A percentile compares a stretch with the other conserved stretches of the same genome.
These are phyloP conservation scores for Medakamo hakoo DNA, from an alignment of 139 green algal species.

Conservation along the genomic window DNA sequence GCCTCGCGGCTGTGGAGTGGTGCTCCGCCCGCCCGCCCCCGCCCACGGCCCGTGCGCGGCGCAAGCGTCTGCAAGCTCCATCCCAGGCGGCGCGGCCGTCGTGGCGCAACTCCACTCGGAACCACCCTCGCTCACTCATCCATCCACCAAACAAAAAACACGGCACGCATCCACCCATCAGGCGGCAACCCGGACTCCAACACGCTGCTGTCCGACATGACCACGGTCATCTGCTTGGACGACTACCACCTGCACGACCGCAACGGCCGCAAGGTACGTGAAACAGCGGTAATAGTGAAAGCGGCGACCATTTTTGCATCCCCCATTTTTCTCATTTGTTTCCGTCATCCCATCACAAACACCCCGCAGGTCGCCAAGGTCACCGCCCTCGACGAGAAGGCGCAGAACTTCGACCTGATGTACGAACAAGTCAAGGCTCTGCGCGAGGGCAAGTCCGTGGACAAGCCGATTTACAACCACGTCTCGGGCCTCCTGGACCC, in stretches of 20 bases:
- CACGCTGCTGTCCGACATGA: constrained; percentile 95
- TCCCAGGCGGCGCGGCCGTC: too few species aligned
- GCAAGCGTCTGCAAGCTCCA: too few species aligned
- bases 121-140: not conserved
- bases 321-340: too few species aligned
- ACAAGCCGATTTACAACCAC: constrained; percentile 99
- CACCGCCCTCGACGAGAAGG: constrained; percentile 82
- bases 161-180: constrained; percentile 14
- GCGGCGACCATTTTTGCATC: too few species aligned
- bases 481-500: constrained; percentile 89
- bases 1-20: too few species aligned
- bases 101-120: not conserved
- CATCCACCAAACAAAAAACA: constrained; percentile 1
- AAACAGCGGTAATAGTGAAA: too few species aligned
- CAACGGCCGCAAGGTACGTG: constrained; percentile 84
- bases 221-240: constrained; percentile 99
- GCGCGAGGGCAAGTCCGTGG: constrained; percentile 91
- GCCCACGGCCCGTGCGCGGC: too few species aligned
- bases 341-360: too few species aligned
- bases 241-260: constrained; percentile 97
- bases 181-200: constrained; percentile 95
- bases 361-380: constrained; percentile 46
- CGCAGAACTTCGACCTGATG: constrained; percentile 99
- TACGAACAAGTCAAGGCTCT: constrained; percentile 91
- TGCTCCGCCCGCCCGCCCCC: too few species aligned